phyloP scores from a whole-genome alignment of 495 filamentous ascomycete species.

The Annulohypoxylon moriforme region DNA sequence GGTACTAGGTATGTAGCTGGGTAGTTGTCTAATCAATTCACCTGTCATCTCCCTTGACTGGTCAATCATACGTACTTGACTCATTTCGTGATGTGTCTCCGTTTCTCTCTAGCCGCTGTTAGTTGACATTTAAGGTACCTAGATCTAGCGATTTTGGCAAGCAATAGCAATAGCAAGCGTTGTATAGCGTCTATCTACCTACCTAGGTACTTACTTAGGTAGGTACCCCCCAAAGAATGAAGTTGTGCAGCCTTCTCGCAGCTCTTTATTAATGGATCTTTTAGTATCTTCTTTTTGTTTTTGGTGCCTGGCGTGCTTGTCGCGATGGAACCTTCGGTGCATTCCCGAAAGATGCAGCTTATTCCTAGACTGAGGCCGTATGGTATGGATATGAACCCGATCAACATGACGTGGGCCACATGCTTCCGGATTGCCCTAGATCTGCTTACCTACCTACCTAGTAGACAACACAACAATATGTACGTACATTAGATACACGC shows the following conservation, averaged over 20 bases:
- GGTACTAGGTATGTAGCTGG: no score
- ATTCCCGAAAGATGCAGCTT: conserved; percentile 37
- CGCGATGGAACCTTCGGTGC: conserved; percentile 29
- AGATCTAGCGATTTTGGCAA: conserved; percentile 11
- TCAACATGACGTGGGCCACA: conserved; percentile 34
- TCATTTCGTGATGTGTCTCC: conserved; percentile 24
- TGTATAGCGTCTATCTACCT: conserved; percentile 11
- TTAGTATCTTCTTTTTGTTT: conserved; percentile 15
- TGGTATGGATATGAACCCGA: conserved; percentile 1
- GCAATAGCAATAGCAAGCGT: not conserved
- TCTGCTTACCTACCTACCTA: conserved; percentile 15
- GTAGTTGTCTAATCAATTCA: conserved; percentile 20
- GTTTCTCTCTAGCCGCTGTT: conserved; percentile 3
- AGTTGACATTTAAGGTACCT: conserved; percentile 10
- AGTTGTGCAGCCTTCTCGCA: conserved; percentile 33
- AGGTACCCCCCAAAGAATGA: no score
- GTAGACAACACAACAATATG: not conserved
- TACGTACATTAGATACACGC: conserved; percentile 15
- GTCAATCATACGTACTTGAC: conserved; percentile 25
- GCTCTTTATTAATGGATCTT: conserved; percentile 11
- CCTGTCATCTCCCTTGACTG: conserved; percentile 11
- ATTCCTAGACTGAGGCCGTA: conserved; percentile 8
- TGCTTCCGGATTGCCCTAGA: conserved; percentile 19
- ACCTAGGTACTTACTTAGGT: no score
- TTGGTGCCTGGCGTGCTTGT: conserved; percentile 34